Percentiles rank a stretch among this genome's conserved stretches.
These are phyloP conservation scores for Xylaria sp. DNA, from an alignment of 2,329 filamentous ascomycete genomes.

Conservation along the genomic window DNA sequence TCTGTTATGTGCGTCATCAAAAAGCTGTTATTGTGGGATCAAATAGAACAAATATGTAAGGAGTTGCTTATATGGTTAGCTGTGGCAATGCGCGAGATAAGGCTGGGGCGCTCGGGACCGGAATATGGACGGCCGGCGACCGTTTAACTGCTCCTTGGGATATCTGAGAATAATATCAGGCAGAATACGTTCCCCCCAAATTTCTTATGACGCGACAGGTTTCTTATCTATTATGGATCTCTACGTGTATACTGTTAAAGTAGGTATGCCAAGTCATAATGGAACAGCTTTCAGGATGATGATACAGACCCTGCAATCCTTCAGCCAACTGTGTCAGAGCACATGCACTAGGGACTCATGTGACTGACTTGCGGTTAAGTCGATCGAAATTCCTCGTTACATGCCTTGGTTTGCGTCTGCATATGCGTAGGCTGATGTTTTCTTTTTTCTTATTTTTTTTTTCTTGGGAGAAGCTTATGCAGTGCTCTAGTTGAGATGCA, in stretches of 20 bases:
- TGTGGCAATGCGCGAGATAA: constrained; percentile 37
- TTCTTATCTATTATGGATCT: constrained; percentile 18
- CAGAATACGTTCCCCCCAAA: constrained; percentile 23
- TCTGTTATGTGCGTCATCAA: constrained; percentile 44
- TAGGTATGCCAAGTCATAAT: not conserved
- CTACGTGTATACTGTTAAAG: constrained; percentile 7
- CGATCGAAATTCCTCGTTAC: not conserved
- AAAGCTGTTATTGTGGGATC: constrained; percentile 38
- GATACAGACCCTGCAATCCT: not conserved
- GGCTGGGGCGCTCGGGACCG: constrained; percentile 27
- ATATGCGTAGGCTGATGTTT: not conserved
- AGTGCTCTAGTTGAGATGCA: constrained; percentile 1
- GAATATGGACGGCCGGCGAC: constrained; percentile 19
- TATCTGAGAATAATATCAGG: constrained; percentile 26
- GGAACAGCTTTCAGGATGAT: not conserved
- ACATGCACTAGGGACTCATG: too few species aligned
- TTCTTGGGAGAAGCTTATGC: not conserved
- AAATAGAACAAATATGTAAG: constrained; percentile 41
- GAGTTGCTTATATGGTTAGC: constrained; percentile 40
- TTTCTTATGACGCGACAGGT: not conserved
- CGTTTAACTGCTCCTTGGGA: constrained; percentile 16
- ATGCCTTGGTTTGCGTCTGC: not conserved
- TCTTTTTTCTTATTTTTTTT: too few species aligned
- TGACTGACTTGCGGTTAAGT: not conserved
- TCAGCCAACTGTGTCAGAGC: not conserved